These are phyloP conservation scores for Emmonsia crescens DNA, from an alignment of 2,329 filamentous ascomycete genomes.

Conservation along the genomic window DNA sequence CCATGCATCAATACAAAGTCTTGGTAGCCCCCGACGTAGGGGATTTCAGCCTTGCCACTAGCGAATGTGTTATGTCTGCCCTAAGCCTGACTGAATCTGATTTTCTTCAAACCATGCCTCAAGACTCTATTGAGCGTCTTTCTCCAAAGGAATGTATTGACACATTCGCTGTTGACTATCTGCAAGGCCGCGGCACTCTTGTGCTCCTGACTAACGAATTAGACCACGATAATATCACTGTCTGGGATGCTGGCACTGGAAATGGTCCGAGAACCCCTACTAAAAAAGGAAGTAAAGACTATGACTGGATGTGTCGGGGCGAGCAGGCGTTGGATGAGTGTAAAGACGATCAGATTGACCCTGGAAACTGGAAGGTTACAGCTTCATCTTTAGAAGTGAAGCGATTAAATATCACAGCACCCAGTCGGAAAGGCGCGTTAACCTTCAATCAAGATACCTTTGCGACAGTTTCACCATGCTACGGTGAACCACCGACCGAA, in stretches of 20 bases:
- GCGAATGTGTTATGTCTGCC: background rate
- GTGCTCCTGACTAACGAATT: background rate
- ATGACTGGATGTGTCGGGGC: background rate
- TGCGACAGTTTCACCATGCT: background rate
- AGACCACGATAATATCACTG: background rate
- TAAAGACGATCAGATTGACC: background rate
- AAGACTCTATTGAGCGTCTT: background rate
- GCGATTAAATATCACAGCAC: background rate
- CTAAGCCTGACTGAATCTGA: background rate
- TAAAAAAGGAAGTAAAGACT: background rate
- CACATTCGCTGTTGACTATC: background rate
- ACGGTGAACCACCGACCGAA: background rate
- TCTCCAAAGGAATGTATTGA: background rate
- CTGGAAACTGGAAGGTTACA: slow-evolving; percentile 1
- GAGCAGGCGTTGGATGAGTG: background rate
- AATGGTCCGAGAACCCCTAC: background rate
- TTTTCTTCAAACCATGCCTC: background rate
- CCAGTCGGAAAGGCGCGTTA: background rate
- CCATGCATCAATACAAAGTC: background rate
- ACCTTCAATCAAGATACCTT: background rate
- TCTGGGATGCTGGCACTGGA: background rate
- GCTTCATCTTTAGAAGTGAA: background rate
- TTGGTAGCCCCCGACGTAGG: background rate
- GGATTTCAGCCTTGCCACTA: background rate
- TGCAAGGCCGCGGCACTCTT: background rate